Evolutionary conservation across 257 asterid species (phyloP).

Genomic region (Capsicum pubescens): DNA sequence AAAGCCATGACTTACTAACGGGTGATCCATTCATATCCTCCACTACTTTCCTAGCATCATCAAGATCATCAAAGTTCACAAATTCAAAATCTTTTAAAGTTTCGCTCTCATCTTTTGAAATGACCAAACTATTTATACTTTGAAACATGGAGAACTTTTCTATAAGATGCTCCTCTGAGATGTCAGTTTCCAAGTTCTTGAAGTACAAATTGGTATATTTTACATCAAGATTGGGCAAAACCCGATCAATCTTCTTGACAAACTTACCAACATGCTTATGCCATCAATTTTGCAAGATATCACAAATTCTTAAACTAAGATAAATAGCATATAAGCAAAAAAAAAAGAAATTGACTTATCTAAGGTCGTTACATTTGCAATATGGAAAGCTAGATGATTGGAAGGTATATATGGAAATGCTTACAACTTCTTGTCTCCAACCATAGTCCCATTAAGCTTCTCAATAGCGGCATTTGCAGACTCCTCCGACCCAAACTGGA

Average conservation of each 20-base stretch:
- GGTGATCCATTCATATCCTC: slow-evolving; percentile 56
- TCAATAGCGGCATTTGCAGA: slow-evolving; percentile 52
- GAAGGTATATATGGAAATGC: slow-evolving; percentile 4
- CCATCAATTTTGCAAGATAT: slow-evolving; percentile 23
- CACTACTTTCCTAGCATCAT: slow-evolving; percentile 55
- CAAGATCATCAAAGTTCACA: slow-evolving; percentile 58
- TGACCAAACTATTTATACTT: no score
- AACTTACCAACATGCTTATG: slow-evolving; percentile 41
- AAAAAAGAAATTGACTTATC: not conserved
- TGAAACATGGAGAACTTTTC: no score
- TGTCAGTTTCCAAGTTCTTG: no score
- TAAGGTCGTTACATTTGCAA: not conserved
- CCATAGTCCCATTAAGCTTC: slow-evolving; percentile 30
- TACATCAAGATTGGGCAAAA: no score
- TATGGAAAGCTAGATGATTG: slow-evolving; percentile 11
- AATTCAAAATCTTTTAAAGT: slow-evolving; percentile 60
- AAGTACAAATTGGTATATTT: no score
- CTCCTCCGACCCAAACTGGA: slow-evolving; percentile 55
- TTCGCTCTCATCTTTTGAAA: not conserved
- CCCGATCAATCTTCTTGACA: no score
- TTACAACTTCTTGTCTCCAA: not conserved
- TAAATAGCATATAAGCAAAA: not conserved
- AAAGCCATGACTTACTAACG: slow-evolving; percentile 52
- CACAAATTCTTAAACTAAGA: not conserved
- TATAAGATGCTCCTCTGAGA: no score